phyloP scores from a whole-genome alignment of 257 asterid species.

The Knoxia roxburghii region DNA sequence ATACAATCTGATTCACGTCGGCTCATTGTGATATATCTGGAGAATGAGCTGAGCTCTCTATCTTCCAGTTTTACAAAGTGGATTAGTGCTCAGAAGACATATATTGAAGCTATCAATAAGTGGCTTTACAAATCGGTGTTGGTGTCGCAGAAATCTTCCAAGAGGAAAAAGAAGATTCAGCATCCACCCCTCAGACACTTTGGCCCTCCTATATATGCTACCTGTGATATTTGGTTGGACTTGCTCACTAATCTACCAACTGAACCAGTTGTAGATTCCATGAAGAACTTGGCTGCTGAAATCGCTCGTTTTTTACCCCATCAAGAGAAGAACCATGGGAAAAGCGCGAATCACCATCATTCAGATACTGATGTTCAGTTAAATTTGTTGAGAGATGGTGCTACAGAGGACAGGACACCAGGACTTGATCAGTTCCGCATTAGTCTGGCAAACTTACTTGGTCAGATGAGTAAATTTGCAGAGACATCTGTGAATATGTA shows the following conservation, averaged over 20 bases:
- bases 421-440: conserved; percentile 58
- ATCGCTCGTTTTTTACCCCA: conserved; percentile 67
- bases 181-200: conserved; percentile 46
- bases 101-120: conserved; percentile 63
- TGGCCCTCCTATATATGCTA: conserved; percentile 93
- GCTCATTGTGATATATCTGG: conserved; percentile 51
- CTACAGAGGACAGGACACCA: conserved; percentile 35
- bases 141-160: conserved; percentile 48
- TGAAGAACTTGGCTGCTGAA: conserved; percentile 63
- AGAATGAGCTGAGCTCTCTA: conserved; percentile 45
- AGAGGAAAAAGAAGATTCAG: conserved; percentile 47
- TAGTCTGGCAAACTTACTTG: conserved; percentile 61
- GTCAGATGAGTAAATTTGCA: conserved; percentile 56
- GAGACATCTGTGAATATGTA: conserved; percentile 63
- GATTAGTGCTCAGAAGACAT: conserved; percentile 67
- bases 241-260: conserved; percentile 48
- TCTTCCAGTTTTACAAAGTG: conserved; percentile 70
- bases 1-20: conserved; percentile 55
- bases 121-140: conserved; percentile 83
- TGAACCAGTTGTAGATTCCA: conserved; percentile 57
- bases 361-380: conserved; percentile 20
- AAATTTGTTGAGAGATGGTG: conserved; percentile 32
- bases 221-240: conserved; percentile 76
- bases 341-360: conserved; percentile 23
- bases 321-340: conserved; percentile 69